These are phyloP conservation scores for Colletotrichum incanum DNA, from an alignment of 2,329 filamentous ascomycete genomes.

Conservation along the genomic window DNA sequence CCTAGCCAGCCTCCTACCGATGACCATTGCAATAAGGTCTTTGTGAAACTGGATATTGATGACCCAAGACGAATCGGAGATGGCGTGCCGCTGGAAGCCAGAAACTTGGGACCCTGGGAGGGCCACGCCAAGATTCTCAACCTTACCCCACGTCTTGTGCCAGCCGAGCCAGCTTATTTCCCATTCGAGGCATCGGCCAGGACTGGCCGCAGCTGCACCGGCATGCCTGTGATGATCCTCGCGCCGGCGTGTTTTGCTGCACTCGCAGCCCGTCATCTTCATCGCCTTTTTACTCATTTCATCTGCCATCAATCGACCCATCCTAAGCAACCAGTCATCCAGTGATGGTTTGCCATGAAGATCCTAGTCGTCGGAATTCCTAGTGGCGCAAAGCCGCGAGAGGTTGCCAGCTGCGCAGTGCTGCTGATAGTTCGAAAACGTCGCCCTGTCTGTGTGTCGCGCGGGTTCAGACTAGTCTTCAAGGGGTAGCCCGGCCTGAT, in stretches of 20 bases:
- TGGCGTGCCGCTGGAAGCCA: conserved; percentile 40
- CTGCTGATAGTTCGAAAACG: conserved; percentile 21
- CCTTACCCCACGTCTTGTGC: conserved; percentile 42
- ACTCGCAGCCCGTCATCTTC: conserved; percentile 13
- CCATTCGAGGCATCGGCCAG: conserved; percentile 38
- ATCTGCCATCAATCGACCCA: conserved; percentile 7
- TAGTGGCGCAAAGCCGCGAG: conserved; percentile 8
- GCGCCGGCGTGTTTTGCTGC: conserved; percentile 30
- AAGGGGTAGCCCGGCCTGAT: conserved; percentile 39
- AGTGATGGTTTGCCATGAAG: background rate
- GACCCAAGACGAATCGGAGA: conserved; percentile 39
- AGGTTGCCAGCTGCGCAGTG: conserved; percentile 37
- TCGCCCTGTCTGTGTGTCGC: conserved; percentile 38
- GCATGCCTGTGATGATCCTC: conserved; percentile 42
- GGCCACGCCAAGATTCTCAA: conserved; percentile 41
- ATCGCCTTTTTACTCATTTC: conserved; percentile 4
- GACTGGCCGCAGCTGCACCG: conserved; percentile 36
- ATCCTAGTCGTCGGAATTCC: conserved; percentile 31
- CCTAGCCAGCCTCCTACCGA: background rate
- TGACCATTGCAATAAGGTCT: background rate
- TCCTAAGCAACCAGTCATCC: conserved; percentile 16
- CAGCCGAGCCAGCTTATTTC: conserved; percentile 41
- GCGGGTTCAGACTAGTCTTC: conserved; percentile 28
- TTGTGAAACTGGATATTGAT: conserved; percentile 25
- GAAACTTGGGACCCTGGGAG: conserved; percentile 33